These are phyloP conservation scores for Quillaja saponaria DNA, from an alignment of 306 rosid species.

Conservation along the genomic window DNA sequence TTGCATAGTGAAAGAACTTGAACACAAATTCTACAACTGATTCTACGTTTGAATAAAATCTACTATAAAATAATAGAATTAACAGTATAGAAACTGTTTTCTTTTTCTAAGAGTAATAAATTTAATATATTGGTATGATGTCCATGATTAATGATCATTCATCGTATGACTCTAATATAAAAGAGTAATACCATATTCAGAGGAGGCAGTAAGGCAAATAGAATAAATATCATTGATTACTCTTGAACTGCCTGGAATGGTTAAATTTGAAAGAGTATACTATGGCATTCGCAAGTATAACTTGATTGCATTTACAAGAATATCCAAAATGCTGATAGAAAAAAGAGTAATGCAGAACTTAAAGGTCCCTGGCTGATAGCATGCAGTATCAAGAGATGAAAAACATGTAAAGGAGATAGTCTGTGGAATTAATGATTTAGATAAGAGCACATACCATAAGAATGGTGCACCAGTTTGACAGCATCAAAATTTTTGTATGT, in stretches of 20 bases:
- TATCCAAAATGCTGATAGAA: slow-evolving; percentile 4
- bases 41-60: too few species aligned
- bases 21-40: too few species aligned
- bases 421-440: slow-evolving; percentile 5
- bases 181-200: neutral
- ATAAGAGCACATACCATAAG: slow-evolving; percentile 52
- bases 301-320: neutral
- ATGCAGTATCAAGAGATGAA: slow-evolving; percentile 5
- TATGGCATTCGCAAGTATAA: neutral
- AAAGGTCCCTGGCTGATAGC: neutral
- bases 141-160: neutral
- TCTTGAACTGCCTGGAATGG: too few species aligned
- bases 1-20: too few species aligned
- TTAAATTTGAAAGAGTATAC: neutral
- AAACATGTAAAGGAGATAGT: neutral
- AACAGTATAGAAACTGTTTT: too few species aligned
- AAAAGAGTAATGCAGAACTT: slow-evolving; percentile 2
- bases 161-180: too few species aligned
- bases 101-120: too few species aligned
- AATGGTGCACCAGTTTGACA: slow-evolving; percentile 60
- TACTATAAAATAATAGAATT: too few species aligned
- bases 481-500: slow-evolving; percentile 96
- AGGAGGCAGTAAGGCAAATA: neutral
- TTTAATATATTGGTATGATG: too few species aligned
- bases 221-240: neutral